Evolutionary conservation across 2,329 filamentous ascomycete genomes (phyloP).

Genomic region (Cercospora beticola): DNA sequence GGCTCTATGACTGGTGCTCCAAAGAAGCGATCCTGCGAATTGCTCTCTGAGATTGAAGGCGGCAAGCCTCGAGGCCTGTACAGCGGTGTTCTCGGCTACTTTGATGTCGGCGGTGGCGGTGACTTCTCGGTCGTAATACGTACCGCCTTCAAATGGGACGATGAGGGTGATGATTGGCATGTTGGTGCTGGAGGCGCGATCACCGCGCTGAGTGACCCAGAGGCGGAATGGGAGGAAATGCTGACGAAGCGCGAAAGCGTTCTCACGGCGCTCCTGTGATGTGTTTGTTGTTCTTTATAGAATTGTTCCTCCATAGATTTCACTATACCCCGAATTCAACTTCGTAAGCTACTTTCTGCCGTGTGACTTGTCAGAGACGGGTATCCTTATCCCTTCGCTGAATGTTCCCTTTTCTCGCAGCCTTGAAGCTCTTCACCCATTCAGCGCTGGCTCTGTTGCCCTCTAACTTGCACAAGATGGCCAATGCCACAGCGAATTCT

Average conservation of each 20-base stretch:
- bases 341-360: conserved; percentile 11
- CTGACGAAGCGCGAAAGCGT: conserved; percentile 43
- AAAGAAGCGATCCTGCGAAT: conserved; percentile 87
- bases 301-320: background rate
- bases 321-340: conserved; percentile 21
- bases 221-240: conserved; percentile 91
- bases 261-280: conserved; percentile 22
- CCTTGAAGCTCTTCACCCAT: background rate
- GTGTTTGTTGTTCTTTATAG: background rate
- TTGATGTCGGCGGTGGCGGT: conserved; percentile 79
- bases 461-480: background rate
- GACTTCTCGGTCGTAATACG: conserved; percentile 93
- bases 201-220: conserved; percentile 75
- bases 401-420: background rate
- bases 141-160: conserved; percentile 72
- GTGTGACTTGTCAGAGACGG: background rate
- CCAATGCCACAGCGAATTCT: background rate
- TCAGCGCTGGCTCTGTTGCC: background rate
- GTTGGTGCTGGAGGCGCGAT: conserved; percentile 90
- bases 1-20: conserved; percentile 97
- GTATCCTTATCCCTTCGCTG: background rate
- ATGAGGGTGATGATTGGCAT: conserved; percentile 65
- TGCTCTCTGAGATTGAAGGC: conserved; percentile 69
- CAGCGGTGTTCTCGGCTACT: conserved; percentile 84
- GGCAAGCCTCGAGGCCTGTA: conserved; percentile 70